A percentile compares a stretch with the other conserved stretches of the same genome.
phyloP scores from a whole-genome alignment of 257 asterid species.

The Eucommia ulmoides region DNA sequence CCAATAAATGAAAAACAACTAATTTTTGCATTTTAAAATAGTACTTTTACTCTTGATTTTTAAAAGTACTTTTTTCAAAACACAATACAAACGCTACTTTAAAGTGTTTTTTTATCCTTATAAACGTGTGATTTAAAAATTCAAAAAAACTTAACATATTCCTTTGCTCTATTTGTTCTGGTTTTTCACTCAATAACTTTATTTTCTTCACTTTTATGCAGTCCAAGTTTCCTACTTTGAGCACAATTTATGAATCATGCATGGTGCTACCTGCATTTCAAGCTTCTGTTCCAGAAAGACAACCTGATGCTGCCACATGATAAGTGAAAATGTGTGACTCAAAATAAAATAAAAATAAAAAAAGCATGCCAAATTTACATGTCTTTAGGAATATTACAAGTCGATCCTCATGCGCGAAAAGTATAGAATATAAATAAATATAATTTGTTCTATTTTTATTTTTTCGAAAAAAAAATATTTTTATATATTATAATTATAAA shows the following conservation, averaged over 20 bases:
- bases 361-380: no score
- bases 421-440: no score
- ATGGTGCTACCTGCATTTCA: slow-evolving; percentile 44
- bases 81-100: neutral
- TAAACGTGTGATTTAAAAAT: neutral
- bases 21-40: neutral
- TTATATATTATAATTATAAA: no score
- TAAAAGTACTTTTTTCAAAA: neutral
- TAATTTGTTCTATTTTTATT: no score
- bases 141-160: neutral
- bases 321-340: no score
- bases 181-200: no score
- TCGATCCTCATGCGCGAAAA: no score
- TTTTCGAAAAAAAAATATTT: no score
- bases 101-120: neutral
- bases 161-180: neutral
- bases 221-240: slow-evolving; percentile 40
- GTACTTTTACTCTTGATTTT: neutral
- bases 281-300: slow-evolving; percentile 53
- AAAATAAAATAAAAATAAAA: no score
- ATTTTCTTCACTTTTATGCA: no score
- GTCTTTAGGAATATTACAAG: no score
- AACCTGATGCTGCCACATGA: slow-evolving; percentile 50
- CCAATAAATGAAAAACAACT: neutral
- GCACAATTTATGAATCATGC: slow-evolving; percentile 31